Evolutionary conservation across 805 yeast genomes (phyloP).

Genomic region (Nakazawaea wickerhamii): DNA sequence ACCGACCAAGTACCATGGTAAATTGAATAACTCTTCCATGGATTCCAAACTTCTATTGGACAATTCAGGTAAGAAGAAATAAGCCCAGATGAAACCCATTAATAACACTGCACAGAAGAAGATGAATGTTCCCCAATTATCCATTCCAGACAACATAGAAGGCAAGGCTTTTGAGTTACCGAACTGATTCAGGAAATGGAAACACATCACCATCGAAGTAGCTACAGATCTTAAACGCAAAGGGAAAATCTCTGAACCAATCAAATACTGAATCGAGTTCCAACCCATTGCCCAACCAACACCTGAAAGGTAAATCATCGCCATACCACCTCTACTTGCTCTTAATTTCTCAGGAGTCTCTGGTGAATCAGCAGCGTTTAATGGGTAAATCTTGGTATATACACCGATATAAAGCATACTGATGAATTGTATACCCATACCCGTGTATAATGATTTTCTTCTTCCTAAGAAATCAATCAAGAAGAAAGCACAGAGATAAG

Average conservation of each 20-base stretch:
- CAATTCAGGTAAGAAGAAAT: conserved; percentile 47
- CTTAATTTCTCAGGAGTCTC: conserved; percentile 38
- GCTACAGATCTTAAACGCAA: conserved; percentile 24
- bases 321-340: conserved; percentile 46
- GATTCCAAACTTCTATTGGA: conserved; percentile 46
- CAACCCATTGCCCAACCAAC: conserved; percentile 57
- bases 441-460: conserved; percentile 42
- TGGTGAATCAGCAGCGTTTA: conserved; percentile 27
- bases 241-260: conserved; percentile 52
- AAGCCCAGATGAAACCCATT: conserved; percentile 39
- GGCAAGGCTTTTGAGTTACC: conserved; percentile 42
- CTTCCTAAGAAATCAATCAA: conserved; percentile 50
- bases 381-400: conserved; percentile 39
- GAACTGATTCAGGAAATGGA: conserved; percentile 53
- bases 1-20: conserved; percentile 57
- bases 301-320: conserved; percentile 44
- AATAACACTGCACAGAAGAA: conserved; percentile 40
- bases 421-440: conserved; percentile 38
- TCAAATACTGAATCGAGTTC: conserved; percentile 42
- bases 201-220: conserved; percentile 41
- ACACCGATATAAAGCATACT: conserved; percentile 42
- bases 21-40: conserved; percentile 45
- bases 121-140: conserved; percentile 45
- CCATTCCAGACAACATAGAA: conserved; percentile 40
- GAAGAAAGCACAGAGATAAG: conserved; percentile 47